Evolutionary conservation across 768 basidiomycete genomes (phyloP).

Genomic region (Macrolepiota fuliginosa): DNA sequence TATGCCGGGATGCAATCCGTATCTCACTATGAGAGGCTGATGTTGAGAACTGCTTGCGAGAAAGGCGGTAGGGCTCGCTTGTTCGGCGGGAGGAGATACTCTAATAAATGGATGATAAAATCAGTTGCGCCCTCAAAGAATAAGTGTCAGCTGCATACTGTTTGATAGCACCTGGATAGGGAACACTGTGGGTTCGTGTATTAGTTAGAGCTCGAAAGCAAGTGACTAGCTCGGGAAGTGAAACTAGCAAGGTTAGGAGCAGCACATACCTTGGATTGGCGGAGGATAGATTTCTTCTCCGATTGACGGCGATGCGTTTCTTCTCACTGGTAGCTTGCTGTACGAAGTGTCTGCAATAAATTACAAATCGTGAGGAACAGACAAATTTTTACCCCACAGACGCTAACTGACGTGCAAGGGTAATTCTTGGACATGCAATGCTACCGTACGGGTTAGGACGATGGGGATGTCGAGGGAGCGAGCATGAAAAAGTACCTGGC

Average conservation of each 20-base stretch:
- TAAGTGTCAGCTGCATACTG: constrained; percentile 27
- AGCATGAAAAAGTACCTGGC: constrained; percentile 50
- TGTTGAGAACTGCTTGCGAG: constrained; percentile 22
- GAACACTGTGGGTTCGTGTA: constrained; percentile 23
- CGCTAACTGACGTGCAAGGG: constrained; percentile 76
- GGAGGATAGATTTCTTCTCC: constrained; percentile 62
- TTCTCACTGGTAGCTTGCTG: constrained; percentile 86
- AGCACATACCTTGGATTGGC: constrained; percentile 43
- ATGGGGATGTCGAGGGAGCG: constrained; percentile 6
- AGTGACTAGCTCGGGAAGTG: constrained; percentile 6
- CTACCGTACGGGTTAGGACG: constrained; percentile 34
- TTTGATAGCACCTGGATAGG: constrained; percentile 36
- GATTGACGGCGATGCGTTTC: constrained; percentile 59
- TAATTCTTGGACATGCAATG: constrained; percentile 88
- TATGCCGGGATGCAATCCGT: constrained; percentile 50
- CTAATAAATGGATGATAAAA: constrained; percentile 13
- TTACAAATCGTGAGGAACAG: not conserved
- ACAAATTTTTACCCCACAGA: constrained; percentile 12
- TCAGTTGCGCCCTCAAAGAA: not conserved
- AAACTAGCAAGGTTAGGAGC: constrained; percentile 3
- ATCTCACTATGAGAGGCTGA: constrained; percentile 42
- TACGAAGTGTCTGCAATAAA: constrained; percentile 60
- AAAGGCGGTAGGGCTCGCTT: constrained; percentile 17
- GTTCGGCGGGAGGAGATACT: constrained; percentile 24
- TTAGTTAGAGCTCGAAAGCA: constrained; percentile 19